Percentiles rank a stretch among this genome's conserved stretches.
Conservation (phyloP, 169 alveolate species). For the Plasmodium sp. region DNA sequence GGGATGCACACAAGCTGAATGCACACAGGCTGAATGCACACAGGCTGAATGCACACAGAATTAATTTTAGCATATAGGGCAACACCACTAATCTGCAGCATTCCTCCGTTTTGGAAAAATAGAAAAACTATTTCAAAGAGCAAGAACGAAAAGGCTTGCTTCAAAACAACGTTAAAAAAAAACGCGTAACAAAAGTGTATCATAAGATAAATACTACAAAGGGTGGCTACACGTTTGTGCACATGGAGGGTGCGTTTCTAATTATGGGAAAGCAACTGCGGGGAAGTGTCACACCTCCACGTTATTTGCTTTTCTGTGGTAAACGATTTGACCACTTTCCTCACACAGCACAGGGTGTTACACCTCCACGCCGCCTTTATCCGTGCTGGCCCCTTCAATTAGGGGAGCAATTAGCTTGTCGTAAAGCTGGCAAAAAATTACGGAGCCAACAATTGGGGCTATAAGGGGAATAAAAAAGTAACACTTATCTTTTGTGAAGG, state of each 20-base stretch:
- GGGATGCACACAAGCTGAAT: neutral
- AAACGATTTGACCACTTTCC: neutral
- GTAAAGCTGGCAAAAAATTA: conserved; percentile 23
- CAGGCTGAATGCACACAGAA: neutral
- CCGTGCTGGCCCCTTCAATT: neutral
- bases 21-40: no score
- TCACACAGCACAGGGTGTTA: neutral
- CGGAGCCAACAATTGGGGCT: conserved; percentile 70
- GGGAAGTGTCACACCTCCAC: neutral
- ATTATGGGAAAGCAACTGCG: neutral
- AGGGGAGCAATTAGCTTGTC: conserved; percentile 38
- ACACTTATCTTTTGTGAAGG: conserved; percentile 55
- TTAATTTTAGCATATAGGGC: neutral
- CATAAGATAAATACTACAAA: neutral
- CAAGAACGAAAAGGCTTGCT: neutral
- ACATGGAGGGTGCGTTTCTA: neutral
- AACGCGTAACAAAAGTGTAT: neutral
- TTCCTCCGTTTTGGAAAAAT: neutral
- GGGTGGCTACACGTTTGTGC: neutral
- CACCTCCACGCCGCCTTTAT: conserved; percentile 41
- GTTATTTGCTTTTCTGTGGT: neutral
- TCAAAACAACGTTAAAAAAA: neutral
- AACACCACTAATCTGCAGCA: neutral
- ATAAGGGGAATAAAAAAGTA: conserved; percentile 74
- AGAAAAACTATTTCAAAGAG: neutral